Percentiles rank a stretch among this genome's conserved stretches.
phyloP scores from a whole-genome alignment of 75 land plant species.

The Selaginella moellendorffii region DNA sequence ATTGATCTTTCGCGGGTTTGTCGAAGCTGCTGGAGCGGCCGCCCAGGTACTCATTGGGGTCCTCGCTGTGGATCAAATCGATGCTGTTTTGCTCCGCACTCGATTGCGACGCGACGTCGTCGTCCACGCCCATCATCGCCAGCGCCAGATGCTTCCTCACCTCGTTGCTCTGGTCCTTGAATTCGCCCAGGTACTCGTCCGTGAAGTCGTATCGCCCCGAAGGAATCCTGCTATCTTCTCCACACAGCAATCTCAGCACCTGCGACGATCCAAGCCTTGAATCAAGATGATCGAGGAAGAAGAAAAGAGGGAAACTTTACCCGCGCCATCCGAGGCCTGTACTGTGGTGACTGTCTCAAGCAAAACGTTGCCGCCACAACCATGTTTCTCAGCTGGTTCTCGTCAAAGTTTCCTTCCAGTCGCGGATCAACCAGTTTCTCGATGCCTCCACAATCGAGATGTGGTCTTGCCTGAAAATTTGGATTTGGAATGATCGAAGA shows the following conservation, averaged over 20 bases:
- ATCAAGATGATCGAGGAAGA: too few relatives aligned
- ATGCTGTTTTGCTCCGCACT: constrained; percentile 41
- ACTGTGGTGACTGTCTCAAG: constrained; percentile 36
- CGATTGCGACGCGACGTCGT: constrained; percentile 36
- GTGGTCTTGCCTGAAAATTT: constrained; percentile 56
- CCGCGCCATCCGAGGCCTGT: constrained; percentile 49
- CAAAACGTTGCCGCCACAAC: constrained; percentile 42
- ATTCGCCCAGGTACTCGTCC: constrained; percentile 24
- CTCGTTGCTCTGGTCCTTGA: constrained; percentile 7
- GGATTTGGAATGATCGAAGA: not conserved
- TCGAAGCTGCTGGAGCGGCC: constrained; percentile 16
- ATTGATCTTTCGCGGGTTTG: too few relatives aligned
- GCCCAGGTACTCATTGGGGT: constrained; percentile 55
- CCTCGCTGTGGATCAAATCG: constrained; percentile 22
- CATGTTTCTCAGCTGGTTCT: constrained; percentile 29
- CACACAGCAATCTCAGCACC: constrained; percentile 52
- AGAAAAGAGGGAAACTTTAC: constrained; percentile 26
- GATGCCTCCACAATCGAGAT: constrained; percentile 36
- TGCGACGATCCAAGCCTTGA: constrained; percentile 16
- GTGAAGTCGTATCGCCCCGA: constrained; percentile 28
- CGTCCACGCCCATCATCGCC: constrained; percentile 60
- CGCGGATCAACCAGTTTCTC: constrained; percentile 45
- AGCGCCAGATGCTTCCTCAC: constrained; percentile 43
- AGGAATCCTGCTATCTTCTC: constrained; percentile 22
- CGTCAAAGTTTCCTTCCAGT: constrained; percentile 32